phyloP scores from a whole-genome alignment of 257 asterid genomes.

The Gynochthodes officinalis region DNA sequence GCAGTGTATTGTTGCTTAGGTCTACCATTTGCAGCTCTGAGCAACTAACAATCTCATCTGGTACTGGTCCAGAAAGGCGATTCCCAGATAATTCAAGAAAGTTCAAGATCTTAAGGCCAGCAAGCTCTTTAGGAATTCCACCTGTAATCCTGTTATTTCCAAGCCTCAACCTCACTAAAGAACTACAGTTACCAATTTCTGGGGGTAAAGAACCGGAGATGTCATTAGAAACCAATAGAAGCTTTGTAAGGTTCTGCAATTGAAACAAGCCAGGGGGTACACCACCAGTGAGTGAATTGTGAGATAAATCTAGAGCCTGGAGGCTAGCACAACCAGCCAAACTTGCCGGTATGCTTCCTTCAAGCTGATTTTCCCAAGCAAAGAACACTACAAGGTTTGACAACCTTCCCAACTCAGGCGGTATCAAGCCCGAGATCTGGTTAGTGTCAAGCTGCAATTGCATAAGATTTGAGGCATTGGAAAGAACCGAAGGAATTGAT shows the following conservation, averaged over 20 bases:
- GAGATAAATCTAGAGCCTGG: constrained; percentile 42
- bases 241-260: constrained; percentile 42
- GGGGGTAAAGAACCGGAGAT: constrained; percentile 39
- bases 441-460: constrained; percentile 44
- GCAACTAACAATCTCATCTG: constrained; percentile 37
- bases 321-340: constrained; percentile 40
- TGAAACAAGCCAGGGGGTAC: constrained; percentile 37
- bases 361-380: constrained; percentile 49
- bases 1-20: constrained; percentile 33
- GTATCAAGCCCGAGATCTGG: constrained; percentile 47
- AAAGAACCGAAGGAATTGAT: constrained; percentile 35
- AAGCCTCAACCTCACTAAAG: constrained; percentile 43
- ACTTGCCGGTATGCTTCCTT: constrained; percentile 42
- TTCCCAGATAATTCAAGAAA: constrained; percentile 45
- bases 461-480: constrained; percentile 31
- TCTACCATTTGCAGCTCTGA: constrained; percentile 41
- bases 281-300: constrained; percentile 45
- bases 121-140: constrained; percentile 36
- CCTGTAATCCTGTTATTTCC: constrained; percentile 41
- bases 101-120: constrained; percentile 35
- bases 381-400: constrained; percentile 39
- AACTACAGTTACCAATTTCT: constrained; percentile 37
- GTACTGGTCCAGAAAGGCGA: constrained; percentile 38
- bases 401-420: constrained; percentile 41
- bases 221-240: constrained; percentile 42